A percentile compares a stretch with the other conserved stretches of the same genome.
These are phyloP conservation scores for Vigna angularis DNA, from an alignment of 306 rosid genomes.

Conservation along the genomic window DNA sequence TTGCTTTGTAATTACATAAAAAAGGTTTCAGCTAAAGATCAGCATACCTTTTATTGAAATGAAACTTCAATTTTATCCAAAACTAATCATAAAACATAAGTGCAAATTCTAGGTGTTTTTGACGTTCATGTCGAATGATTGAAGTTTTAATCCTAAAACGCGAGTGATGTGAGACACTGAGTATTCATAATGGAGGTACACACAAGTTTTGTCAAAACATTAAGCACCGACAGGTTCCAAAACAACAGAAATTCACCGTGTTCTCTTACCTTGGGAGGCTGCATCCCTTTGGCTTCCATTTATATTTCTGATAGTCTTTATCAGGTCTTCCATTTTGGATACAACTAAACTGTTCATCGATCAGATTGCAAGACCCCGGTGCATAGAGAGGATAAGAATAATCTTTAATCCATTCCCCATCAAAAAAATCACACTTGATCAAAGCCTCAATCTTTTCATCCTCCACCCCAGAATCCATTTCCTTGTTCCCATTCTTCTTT, in stretches of 20 bases:
- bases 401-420: conserved; percentile 88
- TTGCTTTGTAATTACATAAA: not conserved
- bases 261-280: conserved; percentile 74
- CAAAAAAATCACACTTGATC: conserved; percentile 72
- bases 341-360: conserved; percentile 87
- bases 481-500: conserved; percentile 40
- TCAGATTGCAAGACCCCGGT: conserved; percentile 77
- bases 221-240: not conserved
- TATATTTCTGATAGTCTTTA: conserved; percentile 65
- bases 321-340: conserved; percentile 81
- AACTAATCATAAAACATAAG: not conserved
- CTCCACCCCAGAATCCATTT: conserved; percentile 19
- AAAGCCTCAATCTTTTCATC: conserved; percentile 54
- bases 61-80: not conserved
- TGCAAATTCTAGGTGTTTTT: not conserved
- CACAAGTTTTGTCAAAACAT: not conserved
- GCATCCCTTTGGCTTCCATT: conserved; percentile 90
- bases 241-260: conserved; percentile 20
- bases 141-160: not conserved
- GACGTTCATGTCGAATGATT: not conserved
- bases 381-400: conserved; percentile 73
- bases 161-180: not conserved
- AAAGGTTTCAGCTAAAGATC: not conserved
- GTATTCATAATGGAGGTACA: not conserved
- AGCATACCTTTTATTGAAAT: not conserved